Evolutionary conservation across 768 basidiomycete genomes (phyloP).

Genomic region (Tricholoma terreum): DNA sequence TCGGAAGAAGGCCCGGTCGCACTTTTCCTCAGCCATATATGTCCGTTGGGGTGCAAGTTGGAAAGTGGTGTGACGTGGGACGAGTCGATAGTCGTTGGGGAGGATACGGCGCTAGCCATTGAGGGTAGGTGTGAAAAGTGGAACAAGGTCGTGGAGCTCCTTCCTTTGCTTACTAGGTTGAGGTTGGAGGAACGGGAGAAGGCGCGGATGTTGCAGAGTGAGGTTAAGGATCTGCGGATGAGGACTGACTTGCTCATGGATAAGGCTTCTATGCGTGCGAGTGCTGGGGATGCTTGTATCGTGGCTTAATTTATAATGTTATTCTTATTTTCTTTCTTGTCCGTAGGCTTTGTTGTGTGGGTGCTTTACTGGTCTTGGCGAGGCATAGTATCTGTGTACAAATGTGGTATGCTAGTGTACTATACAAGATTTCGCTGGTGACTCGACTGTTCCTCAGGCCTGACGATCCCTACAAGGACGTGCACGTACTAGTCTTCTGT

Average conservation of each 20-base stretch:
- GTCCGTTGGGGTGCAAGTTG: constrained; percentile 40
- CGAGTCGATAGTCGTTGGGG: constrained; percentile 7
- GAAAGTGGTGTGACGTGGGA: constrained; percentile 52
- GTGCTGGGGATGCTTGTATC: constrained; percentile 6
- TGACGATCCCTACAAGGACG: too few relatives aligned
- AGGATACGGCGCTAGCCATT: constrained; percentile 10
- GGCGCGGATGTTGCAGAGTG: constrained; percentile 35
- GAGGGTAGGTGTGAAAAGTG: constrained; percentile 20
- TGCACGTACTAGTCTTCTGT: too few relatives aligned
- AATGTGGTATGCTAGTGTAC: too few relatives aligned
- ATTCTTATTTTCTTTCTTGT: too few relatives aligned
- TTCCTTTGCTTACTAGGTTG: constrained; percentile 8
- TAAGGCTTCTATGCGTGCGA: constrained; percentile 9
- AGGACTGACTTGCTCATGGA: constrained; percentile 44
- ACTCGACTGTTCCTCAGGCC: too few relatives aligned
- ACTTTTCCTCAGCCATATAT: constrained; percentile 51
- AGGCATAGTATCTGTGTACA: too few relatives aligned
- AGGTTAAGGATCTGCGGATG: constrained; percentile 50
- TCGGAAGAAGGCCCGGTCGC: constrained; percentile 41
- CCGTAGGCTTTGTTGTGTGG: too few relatives aligned
- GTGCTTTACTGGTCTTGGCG: too few relatives aligned
- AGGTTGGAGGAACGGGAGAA: constrained; percentile 36
- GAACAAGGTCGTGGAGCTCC: constrained; percentile 8
- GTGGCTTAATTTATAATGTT: neutral
- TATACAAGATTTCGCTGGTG: too few relatives aligned